Percentiles rank a stretch among this genome's conserved stretches.
Conservation (phyloP, 345 rosid genomes). For the Salix dunnii region DNA sequence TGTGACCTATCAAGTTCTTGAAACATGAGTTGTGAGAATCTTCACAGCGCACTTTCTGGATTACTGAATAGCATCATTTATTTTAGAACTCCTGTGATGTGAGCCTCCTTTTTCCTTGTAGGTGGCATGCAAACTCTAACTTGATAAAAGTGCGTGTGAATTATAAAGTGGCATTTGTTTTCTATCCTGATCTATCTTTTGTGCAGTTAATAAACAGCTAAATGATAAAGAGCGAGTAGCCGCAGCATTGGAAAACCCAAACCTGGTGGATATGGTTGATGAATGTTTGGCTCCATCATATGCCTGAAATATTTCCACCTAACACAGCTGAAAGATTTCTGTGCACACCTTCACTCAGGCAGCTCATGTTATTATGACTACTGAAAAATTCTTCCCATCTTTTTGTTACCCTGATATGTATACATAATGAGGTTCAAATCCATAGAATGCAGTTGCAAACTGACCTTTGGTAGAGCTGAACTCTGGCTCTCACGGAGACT, state of each 20-base stretch:
- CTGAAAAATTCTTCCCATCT: background rate
- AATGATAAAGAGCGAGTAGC: constrained; percentile 94
- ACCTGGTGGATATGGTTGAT: constrained; percentile 83
- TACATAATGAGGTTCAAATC: background rate
- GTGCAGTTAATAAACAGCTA: constrained; percentile 87
- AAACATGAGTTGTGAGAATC: background rate
- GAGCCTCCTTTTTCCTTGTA: background rate
- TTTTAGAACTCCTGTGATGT: background rate
- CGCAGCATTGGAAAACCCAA: constrained; percentile 91
- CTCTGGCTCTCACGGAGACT: background rate
- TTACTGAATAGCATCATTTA: background rate
- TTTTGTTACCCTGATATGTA: background rate
- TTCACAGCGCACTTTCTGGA: background rate
- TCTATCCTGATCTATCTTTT: background rate
- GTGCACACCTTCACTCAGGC: background rate
- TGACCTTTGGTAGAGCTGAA: background rate
- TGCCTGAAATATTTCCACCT: constrained; percentile 28
- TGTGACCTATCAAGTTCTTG: background rate
- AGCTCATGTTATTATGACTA: background rate
- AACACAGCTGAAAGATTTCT: background rate
- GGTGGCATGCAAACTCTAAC: background rate
- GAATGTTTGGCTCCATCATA: constrained; percentile 72
- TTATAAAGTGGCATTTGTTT: background rate
- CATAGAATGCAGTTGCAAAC: background rate
- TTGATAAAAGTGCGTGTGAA: background rate